A percentile compares a stretch with the other conserved stretches of the same genome.
Conservation (phyloP, 345 rosid species). For the Lenwebbia sp. region DNA sequence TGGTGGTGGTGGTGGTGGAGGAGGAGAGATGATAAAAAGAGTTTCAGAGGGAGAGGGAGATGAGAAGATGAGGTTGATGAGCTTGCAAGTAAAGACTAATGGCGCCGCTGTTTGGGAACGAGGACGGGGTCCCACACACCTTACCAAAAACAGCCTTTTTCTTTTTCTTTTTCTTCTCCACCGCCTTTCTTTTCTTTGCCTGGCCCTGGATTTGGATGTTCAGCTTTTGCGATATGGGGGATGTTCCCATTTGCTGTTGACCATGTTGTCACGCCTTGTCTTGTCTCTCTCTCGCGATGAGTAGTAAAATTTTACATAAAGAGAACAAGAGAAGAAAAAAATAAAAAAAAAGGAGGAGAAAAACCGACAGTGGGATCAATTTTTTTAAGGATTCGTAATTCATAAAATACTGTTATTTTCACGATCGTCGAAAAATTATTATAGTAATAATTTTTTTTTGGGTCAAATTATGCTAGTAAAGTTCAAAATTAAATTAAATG, state of each 20-base stretch:
- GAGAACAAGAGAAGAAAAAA: not conserved
- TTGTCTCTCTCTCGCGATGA: not conserved
- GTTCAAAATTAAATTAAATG: not conserved
- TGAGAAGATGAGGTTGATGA: not conserved
- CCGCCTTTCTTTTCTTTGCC: not conserved
- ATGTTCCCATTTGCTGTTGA: not conserved
- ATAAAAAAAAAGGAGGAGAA: not conserved
- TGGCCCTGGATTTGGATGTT: not conserved
- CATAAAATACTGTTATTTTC: too few relatives aligned
- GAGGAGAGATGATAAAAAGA: not conserved
- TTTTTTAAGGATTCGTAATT: too few relatives aligned
- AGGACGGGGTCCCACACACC: not conserved
- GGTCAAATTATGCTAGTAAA: too few relatives aligned
- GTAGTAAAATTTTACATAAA: too few relatives aligned
- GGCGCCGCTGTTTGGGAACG: conserved; percentile 1
- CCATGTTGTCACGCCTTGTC: not conserved
- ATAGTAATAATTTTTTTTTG: too few relatives aligned
- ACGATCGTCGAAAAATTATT: too few relatives aligned
- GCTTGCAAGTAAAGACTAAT: conserved; percentile 5
- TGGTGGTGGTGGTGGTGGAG: not conserved
- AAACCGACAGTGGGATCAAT: too few relatives aligned
- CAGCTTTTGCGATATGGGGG: not conserved
- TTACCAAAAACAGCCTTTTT: not conserved
- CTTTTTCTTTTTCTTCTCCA: not conserved
- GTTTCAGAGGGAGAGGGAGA: not conserved